Evolutionary conservation across 805 yeast species (phyloP).

Genomic region (Candida jianshihensis): DNA sequence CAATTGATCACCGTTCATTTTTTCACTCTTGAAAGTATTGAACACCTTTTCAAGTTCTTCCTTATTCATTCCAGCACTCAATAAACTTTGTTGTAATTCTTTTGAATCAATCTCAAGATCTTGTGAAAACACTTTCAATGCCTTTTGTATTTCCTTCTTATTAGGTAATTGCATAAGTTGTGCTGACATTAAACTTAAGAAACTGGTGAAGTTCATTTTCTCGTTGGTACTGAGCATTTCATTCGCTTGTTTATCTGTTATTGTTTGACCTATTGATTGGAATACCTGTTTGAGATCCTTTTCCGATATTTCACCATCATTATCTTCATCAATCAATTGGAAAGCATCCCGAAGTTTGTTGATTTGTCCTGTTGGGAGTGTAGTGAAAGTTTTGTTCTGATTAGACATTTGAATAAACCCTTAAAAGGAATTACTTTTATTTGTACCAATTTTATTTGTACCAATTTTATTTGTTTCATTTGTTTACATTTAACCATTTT

Average conservation of each 20-base stretch:
- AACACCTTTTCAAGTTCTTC: constrained; percentile 45
- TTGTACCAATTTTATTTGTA: neutral
- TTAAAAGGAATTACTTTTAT: neutral
- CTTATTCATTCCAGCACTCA: constrained; percentile 33
- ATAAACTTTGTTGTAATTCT: constrained; percentile 42
- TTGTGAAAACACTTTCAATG: constrained; percentile 45
- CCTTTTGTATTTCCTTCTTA: constrained; percentile 46
- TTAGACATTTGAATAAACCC: neutral
- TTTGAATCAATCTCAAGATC: constrained; percentile 41
- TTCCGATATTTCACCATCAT: constrained; percentile 56
- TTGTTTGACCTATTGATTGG: constrained; percentile 43
- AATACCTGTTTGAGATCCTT: constrained; percentile 50
- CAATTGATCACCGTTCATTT: constrained; percentile 47
- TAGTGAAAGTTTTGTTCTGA: constrained; percentile 22
- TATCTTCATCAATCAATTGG: constrained; percentile 73
- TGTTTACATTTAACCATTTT: constrained; percentile 8
- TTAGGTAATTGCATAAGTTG: constrained; percentile 46
- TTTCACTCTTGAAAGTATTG: constrained; percentile 46
- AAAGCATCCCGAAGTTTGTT: constrained; percentile 67
- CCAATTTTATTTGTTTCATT: neutral
- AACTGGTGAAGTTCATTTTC: constrained; percentile 49
- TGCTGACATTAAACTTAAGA: constrained; percentile 53
- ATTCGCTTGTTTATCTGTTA: constrained; percentile 34
- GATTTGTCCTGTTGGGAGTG: constrained; percentile 56
- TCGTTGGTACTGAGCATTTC: constrained; percentile 37